Conservation (phyloP, 495 filamentous ascomycete species). For the Podospora tetraspora region DNA sequence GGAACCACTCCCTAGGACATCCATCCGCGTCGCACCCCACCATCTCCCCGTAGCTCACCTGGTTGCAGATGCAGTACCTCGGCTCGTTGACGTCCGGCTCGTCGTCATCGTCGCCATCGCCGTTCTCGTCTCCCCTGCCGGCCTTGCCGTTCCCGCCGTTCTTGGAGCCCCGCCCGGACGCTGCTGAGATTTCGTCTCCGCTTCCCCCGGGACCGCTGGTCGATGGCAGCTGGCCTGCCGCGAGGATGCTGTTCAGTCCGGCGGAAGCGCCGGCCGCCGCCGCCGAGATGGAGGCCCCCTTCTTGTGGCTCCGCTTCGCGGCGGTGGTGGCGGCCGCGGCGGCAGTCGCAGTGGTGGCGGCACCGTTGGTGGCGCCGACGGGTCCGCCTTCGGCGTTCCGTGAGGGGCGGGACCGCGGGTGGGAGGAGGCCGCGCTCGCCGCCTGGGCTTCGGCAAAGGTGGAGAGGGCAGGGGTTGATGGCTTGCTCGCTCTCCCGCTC, state of each 20-base stretch:
- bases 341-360: slow-evolving; percentile 2
- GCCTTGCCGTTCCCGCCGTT: slow-evolving; percentile 1
- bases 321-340: background rate
- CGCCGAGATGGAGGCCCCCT: slow-evolving; percentile 46
- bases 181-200: background rate
- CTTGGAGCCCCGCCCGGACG: background rate
- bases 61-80: slow-evolving; percentile 88
- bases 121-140: slow-evolving; percentile 7
- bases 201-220: slow-evolving; percentile 29
- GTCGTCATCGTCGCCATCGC: slow-evolving; percentile 49
- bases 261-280: slow-evolving; percentile 16
- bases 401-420: slow-evolving; percentile 23
- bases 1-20: slow-evolving; percentile 93
- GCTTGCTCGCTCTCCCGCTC: slow-evolving; percentile 58
- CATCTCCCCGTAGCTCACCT: slow-evolving; percentile 94
- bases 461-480: slow-evolving; percentile 51
- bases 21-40: slow-evolving; percentile 89
- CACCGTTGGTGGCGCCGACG: background rate
- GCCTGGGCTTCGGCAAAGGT: slow-evolving; percentile 45
- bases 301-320: slow-evolving; percentile 67
- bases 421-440: slow-evolving; percentile 18
- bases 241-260: background rate
- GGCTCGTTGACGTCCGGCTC: slow-evolving; percentile 78
- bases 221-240: slow-evolving; percentile 16
- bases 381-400: slow-evolving; percentile 16